phyloP scores from a whole-genome alignment of 2,329 filamentous ascomycete species.

The Pleomassaria siparia region DNA sequence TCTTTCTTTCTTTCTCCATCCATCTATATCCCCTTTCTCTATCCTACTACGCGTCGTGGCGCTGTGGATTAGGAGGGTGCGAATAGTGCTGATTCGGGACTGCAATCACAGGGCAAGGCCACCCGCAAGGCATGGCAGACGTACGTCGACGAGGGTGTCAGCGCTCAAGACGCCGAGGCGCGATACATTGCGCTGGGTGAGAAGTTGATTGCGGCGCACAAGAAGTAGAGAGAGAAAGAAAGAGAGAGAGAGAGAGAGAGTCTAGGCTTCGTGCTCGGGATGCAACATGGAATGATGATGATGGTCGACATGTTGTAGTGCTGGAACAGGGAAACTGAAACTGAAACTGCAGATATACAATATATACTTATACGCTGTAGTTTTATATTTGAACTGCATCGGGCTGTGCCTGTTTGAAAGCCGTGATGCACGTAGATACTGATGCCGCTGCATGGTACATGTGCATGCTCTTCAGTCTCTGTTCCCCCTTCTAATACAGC shows the following conservation, averaged over 20 bases:
- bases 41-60: not conserved
- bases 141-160: conserved; percentile 64
- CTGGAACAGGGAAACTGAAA: too few relatives aligned
- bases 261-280: too few relatives aligned
- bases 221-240: conserved; percentile 48
- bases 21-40: not conserved
- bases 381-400: too few relatives aligned
- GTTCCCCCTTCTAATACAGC: not conserved
- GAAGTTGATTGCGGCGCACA: conserved; percentile 68
- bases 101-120: conserved; percentile 64
- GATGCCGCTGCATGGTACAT: not conserved
- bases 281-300: too few relatives aligned
- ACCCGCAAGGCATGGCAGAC: conserved; percentile 80
- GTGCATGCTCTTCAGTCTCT: too few relatives aligned
- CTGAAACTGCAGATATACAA: too few relatives aligned
- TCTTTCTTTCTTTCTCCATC: not conserved
- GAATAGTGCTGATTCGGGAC: too few relatives aligned
- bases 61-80: not conserved
- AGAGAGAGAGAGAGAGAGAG: not conserved
- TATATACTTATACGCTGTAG: too few relatives aligned
- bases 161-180: conserved; percentile 69
- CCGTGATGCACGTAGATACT: not conserved
- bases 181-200: conserved; percentile 75
- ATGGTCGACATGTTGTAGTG: too few relatives aligned
- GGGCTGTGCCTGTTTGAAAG: too few relatives aligned